A percentile compares a stretch with the other conserved stretches of the same genome.
Evolutionary conservation across 1,284 basidiomycete species (phyloP).

Genomic region (Wolfiporia cocos): DNA sequence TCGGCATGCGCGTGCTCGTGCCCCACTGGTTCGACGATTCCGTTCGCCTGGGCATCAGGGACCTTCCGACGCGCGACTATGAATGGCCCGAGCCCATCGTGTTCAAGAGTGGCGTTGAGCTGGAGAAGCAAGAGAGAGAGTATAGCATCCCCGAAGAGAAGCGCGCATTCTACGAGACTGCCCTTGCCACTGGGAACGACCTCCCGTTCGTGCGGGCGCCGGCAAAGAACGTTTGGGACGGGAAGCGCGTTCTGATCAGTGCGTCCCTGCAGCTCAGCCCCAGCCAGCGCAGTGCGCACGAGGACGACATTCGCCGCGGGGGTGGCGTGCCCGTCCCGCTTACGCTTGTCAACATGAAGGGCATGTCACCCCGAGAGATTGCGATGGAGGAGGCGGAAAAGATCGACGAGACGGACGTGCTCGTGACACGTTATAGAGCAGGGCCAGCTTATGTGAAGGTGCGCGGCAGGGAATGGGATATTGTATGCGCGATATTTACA

Average conservation of each 20-base stretch:
- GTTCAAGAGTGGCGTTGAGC: constrained; percentile 26
- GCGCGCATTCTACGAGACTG: constrained; percentile 37
- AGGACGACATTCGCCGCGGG: constrained; percentile 47
- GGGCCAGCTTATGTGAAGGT: constrained; percentile 68
- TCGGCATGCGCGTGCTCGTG: constrained; percentile 55
- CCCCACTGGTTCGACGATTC: constrained; percentile 86
- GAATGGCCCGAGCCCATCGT: constrained; percentile 67
- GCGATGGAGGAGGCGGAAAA: constrained; percentile 30
- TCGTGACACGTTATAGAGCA: constrained; percentile 62
- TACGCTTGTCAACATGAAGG: constrained; percentile 15
- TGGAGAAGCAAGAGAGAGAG: constrained; percentile 14
- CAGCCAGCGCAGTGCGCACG: constrained; percentile 46
- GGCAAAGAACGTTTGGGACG: constrained; percentile 35
- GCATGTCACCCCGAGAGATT: constrained; percentile 22
- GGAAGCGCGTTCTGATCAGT: constrained; percentile 55
- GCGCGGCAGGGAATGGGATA: constrained; percentile 6
- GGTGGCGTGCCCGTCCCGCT: constrained; percentile 48
- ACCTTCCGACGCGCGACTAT: constrained; percentile 55
- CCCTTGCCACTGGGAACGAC: constrained; percentile 18
- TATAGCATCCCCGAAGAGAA: constrained; percentile 34
- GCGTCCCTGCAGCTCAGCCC: constrained; percentile 44
- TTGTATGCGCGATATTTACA: neutral
- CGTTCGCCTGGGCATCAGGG: constrained; percentile 53
- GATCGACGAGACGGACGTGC: constrained; percentile 54
- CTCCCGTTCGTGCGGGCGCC: constrained; percentile 14